A percentile compares a stretch with the other conserved stretches of the same genome.
These are phyloP conservation scores for Colletotrichum cordylinicola DNA, from an alignment of 2,329 filamentous ascomycete genomes.

Conservation along the genomic window DNA sequence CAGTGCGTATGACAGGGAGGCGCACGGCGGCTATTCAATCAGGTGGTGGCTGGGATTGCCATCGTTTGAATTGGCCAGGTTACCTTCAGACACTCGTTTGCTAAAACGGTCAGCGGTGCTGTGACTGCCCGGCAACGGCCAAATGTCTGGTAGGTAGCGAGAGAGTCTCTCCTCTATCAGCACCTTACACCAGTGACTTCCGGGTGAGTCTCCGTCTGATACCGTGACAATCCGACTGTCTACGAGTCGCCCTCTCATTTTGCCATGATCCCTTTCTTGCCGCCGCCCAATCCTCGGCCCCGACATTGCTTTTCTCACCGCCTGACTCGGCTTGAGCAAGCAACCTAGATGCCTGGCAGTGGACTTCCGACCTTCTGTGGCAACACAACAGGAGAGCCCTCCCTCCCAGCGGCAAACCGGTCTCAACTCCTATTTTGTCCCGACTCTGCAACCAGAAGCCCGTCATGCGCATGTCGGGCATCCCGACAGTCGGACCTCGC, in stretches of 20 bases:
- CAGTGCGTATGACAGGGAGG: background rate
- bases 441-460: background rate
- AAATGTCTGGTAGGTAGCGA: background rate
- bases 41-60: background rate
- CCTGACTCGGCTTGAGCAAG: conserved; percentile 19
- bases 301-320: conserved; percentile 12
- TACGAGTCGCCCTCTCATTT: background rate
- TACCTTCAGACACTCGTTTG: background rate
- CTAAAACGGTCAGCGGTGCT: background rate
- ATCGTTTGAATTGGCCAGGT: background rate
- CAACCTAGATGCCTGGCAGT: conserved; percentile 19
- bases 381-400: conserved; percentile 17
- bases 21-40: background rate
- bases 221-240: background rate
- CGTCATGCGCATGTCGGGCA: conserved; percentile 11
- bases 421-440: conserved; percentile 5
- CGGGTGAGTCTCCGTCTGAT: background rate
- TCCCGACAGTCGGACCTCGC: conserved; percentile 1
- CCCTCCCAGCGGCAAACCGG: conserved; percentile 5
- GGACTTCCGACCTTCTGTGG: conserved; percentile 9
- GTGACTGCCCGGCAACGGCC: background rate
- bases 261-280: background rate
- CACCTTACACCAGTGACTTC: background rate
- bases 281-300: background rate
- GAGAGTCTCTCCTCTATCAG: background rate